Evolutionary conservation across 1,284 basidiomycete genomes (phyloP).

Genomic region (Trametes hirsuta): DNA sequence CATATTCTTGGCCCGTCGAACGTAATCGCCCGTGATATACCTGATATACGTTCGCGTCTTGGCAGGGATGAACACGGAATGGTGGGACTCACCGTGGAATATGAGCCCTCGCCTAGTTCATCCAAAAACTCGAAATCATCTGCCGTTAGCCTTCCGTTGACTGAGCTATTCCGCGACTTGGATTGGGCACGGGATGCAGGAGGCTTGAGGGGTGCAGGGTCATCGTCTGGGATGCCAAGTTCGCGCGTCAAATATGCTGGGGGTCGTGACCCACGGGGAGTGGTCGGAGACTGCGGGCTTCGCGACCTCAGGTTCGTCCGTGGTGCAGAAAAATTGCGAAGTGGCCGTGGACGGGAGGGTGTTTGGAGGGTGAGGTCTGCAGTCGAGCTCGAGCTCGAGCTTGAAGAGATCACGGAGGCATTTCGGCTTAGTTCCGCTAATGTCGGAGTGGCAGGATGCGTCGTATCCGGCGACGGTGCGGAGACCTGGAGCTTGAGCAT

Average conservation of each 20-base stretch:
- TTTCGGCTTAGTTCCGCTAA: slow-evolving; percentile 73
- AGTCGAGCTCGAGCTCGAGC: slow-evolving; percentile 61
- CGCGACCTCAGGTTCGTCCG: slow-evolving; percentile 44
- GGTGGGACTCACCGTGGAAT: slow-evolving; percentile 63
- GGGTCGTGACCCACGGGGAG: slow-evolving; percentile 47
- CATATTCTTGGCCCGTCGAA: slow-evolving; percentile 65
- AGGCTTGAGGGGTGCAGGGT: slow-evolving; percentile 31
- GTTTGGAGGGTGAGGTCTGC: slow-evolving; percentile 44
- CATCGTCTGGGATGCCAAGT: slow-evolving; percentile 49
- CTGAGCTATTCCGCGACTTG: slow-evolving; percentile 50
- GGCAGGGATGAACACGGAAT: slow-evolving; percentile 19
- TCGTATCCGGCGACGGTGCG: slow-evolving; percentile 40
- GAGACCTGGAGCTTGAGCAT: slow-evolving; percentile 48
- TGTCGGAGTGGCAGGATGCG: slow-evolving; percentile 39
- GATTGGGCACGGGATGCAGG: slow-evolving; percentile 40
- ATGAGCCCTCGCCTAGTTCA: slow-evolving; percentile 78
- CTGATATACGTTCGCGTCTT: slow-evolving; percentile 37
- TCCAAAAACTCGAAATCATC: slow-evolving; percentile 74
- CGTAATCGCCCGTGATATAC: slow-evolving; percentile 62
- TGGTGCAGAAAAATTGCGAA: slow-evolving; percentile 69
- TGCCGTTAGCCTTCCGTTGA: slow-evolving; percentile 44
- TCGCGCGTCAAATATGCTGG: slow-evolving; percentile 66
- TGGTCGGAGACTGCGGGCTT: slow-evolving; percentile 54
- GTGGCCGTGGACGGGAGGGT: slow-evolving; percentile 57
- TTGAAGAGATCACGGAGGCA: slow-evolving; percentile 74